Evolutionary conservation across 2,329 filamentous ascomycete genomes (phyloP).

Genomic region (Purpureocillium takamizusanense): DNA sequence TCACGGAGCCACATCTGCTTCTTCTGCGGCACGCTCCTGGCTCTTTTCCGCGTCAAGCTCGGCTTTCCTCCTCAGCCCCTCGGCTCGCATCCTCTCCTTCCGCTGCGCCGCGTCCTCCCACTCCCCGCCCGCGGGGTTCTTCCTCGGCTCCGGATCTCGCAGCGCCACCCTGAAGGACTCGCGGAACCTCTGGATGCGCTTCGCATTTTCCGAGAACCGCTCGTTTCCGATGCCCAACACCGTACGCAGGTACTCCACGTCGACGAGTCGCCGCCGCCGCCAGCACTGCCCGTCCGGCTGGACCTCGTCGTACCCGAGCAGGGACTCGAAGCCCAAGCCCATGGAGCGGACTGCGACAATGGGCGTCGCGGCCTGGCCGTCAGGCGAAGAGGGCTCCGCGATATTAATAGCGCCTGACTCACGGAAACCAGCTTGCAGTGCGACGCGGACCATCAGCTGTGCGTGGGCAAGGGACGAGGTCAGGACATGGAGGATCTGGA

Average conservation of each 20-base stretch:
- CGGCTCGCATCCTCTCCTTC: slow-evolving; percentile 45
- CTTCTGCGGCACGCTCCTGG: neutral
- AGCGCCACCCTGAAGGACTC: slow-evolving; percentile 33
- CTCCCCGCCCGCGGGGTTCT: slow-evolving; percentile 25
- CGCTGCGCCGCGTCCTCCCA: slow-evolving; percentile 48
- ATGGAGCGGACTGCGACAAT: slow-evolving; percentile 82
- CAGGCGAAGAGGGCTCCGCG: slow-evolving; percentile 13
- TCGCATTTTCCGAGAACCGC: slow-evolving; percentile 60
- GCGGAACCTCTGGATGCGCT: slow-evolving; percentile 58
- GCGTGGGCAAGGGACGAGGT: slow-evolving; percentile 67
- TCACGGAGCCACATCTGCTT: too few relatives aligned
- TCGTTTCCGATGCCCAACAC: slow-evolving; percentile 66
- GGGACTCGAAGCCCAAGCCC: slow-evolving; percentile 71
- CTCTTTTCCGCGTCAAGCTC: slow-evolving; percentile 21
- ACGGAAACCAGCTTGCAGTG: slow-evolving; percentile 74
- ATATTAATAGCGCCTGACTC: slow-evolving; percentile 79
- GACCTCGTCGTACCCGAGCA: slow-evolving; percentile 51
- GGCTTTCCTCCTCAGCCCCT: slow-evolving; percentile 46
- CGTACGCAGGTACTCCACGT: slow-evolving; percentile 56
- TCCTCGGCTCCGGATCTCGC: slow-evolving; percentile 12
- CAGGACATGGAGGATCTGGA: slow-evolving; percentile 80
- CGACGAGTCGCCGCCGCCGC: slow-evolving; percentile 40
- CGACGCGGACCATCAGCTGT: slow-evolving; percentile 65
- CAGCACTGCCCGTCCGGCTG: too few relatives aligned
- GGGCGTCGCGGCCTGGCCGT: slow-evolving; percentile 32